A percentile compares a stretch with the other conserved stretches of the same genome.
phyloP scores from a whole-genome alignment of 345 rosid genomes.

The Ricinus communis region DNA sequence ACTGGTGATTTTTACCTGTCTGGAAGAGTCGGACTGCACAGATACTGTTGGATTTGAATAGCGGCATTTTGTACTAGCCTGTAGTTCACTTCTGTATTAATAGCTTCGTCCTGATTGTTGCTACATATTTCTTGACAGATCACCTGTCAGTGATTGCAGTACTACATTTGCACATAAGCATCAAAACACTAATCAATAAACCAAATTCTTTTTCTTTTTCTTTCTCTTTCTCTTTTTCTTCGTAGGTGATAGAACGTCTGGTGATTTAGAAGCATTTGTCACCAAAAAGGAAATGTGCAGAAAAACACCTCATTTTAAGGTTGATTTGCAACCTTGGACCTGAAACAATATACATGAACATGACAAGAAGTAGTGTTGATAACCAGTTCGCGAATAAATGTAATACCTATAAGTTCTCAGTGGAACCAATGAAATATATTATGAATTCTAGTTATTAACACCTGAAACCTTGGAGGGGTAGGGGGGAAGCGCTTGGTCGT shows the following conservation, averaged over 20 bases:
- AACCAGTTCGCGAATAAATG: too few species aligned
- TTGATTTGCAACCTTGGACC: too few species aligned
- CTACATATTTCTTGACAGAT: not conserved
- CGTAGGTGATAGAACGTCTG: not conserved
- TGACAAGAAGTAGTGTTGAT: too few species aligned
- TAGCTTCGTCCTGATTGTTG: not conserved
- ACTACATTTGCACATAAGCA: not conserved
- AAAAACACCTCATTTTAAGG: too few species aligned
- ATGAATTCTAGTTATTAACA: too few species aligned
- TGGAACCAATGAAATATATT: too few species aligned
- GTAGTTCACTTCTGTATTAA: conserved; percentile 1
- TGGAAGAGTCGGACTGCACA: not conserved
- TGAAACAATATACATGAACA: too few species aligned
- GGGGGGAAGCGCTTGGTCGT: too few species aligned
- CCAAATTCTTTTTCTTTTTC: not conserved
- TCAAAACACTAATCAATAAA: not conserved
- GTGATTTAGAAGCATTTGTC: not conserved
- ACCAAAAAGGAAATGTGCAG: not conserved
- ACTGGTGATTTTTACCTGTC: conserved; percentile 49
- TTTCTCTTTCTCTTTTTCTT: too few species aligned
- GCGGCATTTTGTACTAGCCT: not conserved
- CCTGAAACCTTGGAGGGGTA: too few species aligned
- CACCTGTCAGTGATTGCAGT: not conserved
- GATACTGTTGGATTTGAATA: not conserved
- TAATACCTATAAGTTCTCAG: too few species aligned